These are phyloP conservation scores for Lasiodiplodia gonubiensis DNA, from an alignment of 2,329 filamentous ascomycete species.

Conservation along the genomic window DNA sequence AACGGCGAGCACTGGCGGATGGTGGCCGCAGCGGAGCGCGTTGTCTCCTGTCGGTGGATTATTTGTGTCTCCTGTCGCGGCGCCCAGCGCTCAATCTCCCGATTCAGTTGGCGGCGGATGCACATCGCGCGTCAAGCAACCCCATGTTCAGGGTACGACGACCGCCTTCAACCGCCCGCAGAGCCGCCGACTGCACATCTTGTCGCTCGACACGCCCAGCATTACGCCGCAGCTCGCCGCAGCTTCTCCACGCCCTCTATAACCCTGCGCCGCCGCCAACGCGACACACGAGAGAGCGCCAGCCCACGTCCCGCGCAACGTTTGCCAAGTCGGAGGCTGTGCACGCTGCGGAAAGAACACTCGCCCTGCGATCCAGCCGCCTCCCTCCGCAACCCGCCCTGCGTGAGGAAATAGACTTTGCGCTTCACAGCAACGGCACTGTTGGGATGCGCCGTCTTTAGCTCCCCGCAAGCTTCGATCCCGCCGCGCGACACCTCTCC, in stretches of 20 bases:
- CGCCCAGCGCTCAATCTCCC: constrained; percentile 26
- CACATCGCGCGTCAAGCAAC: constrained; percentile 11
- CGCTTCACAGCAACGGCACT: neutral
- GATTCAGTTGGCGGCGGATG: constrained; percentile 26
- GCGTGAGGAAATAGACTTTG: constrained; percentile 2
- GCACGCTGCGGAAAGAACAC: constrained; percentile 11
- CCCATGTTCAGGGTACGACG: constrained; percentile 24
- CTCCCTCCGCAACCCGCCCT: constrained; percentile 19
- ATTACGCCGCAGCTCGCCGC: too few relatives aligned
- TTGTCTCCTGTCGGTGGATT: too few relatives aligned
- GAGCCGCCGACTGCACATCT: constrained; percentile 12
- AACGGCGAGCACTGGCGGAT: constrained; percentile 8
- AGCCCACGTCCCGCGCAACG: constrained; percentile 25
- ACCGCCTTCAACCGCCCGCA: constrained; percentile 21
- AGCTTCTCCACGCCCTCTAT: constrained; percentile 7
- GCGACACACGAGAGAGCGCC: constrained; percentile 4
- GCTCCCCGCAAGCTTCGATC: constrained; percentile 22
- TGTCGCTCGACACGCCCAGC: neutral
- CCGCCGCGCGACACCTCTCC: constrained; percentile 11
- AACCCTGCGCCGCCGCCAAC: constrained; percentile 15
- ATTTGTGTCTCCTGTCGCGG: constrained; percentile 10
- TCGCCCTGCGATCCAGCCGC: constrained; percentile 15
- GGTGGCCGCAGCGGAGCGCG: constrained; percentile 3
- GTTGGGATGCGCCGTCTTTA: constrained; percentile 25
- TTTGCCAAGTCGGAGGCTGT: constrained; percentile 28